A percentile compares a stretch with the other conserved stretches of the same genome.
Conservation (phyloP, 169 alveolate genomes). For the Plasmodium vinckei region DNA sequence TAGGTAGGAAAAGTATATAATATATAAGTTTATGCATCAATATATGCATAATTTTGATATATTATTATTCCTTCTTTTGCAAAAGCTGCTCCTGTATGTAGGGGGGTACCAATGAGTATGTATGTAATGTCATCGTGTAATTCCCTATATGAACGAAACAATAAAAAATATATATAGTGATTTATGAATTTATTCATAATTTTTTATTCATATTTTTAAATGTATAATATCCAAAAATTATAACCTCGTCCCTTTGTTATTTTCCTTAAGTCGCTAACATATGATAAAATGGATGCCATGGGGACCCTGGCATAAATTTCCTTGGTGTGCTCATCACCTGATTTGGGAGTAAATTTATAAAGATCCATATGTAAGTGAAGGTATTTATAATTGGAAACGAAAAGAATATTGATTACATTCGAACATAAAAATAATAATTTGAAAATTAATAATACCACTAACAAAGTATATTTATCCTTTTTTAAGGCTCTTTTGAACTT, state of each 20-base stretch:
- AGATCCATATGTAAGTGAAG: background rate
- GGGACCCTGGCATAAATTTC: constrained; percentile 72
- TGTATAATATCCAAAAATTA: constrained; percentile 11
- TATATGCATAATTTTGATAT: too few relatives aligned
- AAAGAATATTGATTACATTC: too few relatives aligned
- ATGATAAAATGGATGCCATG: constrained; percentile 74
- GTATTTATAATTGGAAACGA: too few relatives aligned
- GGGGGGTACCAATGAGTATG: constrained; percentile 63
- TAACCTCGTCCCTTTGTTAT: constrained; percentile 77
- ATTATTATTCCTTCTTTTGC: constrained; percentile 43
- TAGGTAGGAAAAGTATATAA: background rate
- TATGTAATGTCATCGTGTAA: constrained; percentile 74
- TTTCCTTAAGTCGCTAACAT: constrained; percentile 74
- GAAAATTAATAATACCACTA: background rate
- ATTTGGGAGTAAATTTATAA: background rate
- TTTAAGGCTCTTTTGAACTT: constrained; percentile 9
- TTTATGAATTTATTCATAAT: background rate
- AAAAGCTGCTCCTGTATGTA: constrained; percentile 74
- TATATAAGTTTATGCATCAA: too few relatives aligned
- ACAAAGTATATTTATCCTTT: background rate
- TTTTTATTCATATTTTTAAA: background rate
- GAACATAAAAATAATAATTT: too few relatives aligned
- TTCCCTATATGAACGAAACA: constrained; percentile 34
- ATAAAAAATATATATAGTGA: constrained; percentile 7
- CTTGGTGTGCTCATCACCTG: constrained; percentile 72